Evolutionary conservation across 495 filamentous ascomycete species (phyloP).

Genomic region (Venustampulla echinocandica): DNA sequence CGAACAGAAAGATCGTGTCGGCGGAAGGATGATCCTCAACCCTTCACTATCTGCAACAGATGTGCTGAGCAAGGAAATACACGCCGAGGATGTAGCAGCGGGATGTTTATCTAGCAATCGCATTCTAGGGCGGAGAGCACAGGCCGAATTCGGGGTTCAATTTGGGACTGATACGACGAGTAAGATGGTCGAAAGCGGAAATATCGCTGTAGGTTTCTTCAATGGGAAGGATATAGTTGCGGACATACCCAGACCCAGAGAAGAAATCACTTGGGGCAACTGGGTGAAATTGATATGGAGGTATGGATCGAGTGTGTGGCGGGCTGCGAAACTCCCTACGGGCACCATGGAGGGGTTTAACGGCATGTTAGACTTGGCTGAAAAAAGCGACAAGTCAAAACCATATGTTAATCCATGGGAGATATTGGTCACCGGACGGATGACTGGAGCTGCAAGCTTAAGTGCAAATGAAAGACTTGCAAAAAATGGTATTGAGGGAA

Average conservation of each 20-base stretch:
- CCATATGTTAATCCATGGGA: background rate
- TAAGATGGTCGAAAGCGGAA: too few relatives aligned
- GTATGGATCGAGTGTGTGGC: slow-evolving; percentile 6
- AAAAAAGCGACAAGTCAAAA: background rate
- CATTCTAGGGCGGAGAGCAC: too few relatives aligned
- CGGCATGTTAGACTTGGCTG: background rate
- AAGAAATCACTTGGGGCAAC: background rate
- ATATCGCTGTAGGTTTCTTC: too few relatives aligned
- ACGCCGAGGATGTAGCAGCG: too few relatives aligned
- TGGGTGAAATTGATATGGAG: slow-evolving; percentile 2
- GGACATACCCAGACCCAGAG: background rate
- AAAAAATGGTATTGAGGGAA: background rate
- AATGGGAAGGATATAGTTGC: too few relatives aligned
- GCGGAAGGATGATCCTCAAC: too few relatives aligned
- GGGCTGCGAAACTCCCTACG: background rate
- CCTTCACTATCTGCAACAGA: too few relatives aligned
- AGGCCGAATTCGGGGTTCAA: too few relatives aligned
- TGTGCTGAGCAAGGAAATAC: too few relatives aligned
- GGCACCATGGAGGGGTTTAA: background rate
- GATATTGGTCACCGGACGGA: background rate
- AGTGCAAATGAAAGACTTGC: slow-evolving; percentile 1
- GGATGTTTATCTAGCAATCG: too few relatives aligned
- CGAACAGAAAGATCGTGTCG: slow-evolving; percentile 6
- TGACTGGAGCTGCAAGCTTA: background rate
- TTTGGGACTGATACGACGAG: too few relatives aligned